Base-by-base conservation (phyloP, 495 filamentous ascomycete species). In the Aspergillus panamensis region DNA sequence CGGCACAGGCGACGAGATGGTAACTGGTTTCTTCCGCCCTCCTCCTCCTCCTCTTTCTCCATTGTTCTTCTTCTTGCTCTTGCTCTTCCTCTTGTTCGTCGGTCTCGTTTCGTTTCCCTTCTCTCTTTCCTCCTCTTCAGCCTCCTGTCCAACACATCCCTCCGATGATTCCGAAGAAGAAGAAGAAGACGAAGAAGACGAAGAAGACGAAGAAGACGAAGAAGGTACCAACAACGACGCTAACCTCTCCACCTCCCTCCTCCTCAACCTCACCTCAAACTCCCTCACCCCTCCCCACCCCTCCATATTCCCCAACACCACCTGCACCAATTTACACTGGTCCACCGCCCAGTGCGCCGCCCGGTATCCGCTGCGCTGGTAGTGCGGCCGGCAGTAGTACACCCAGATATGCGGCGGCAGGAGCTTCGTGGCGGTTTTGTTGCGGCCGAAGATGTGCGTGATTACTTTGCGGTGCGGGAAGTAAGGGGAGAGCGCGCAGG, bases 361-460 rank as follows among this genome's bases (percentile, higher is more conserved):
- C 0, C 86, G 77, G 66, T 92, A 94, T 0, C 86, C 76, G 33
- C 71, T 77, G 0, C 89, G 85, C 69, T 96, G 91, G 70, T 96
- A 96, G 63, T 93, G 88, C 64, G 92, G 94, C 1, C 91, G 81
- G 65, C 92, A 96, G 63, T 81, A 85, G 47, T 84, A 78, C 0
- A 87, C 78, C 88, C 87, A 93, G 14, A 88, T 75, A 0, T 79
- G 55, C 0, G 76, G 60, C 0, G 89, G 88, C 42, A 96, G 86
- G 4, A 73, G 70, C 14, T 84, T 80, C 0, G 91, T 95, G 40
- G 81, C 83, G 1, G 74, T 71, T 70, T 96, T 96, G 77, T 96
- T 96, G 12, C 91, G 82, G n/a, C 91, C 91, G 64, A 96, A 94
- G 57, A 92, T 78, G 60, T 96, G 89, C 0, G 88, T 91, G 31